These are phyloP conservation scores for Acanthamoeba lenticulata DNA, from an alignment of 208 protist genomes.

Conservation along the genomic window DNA sequence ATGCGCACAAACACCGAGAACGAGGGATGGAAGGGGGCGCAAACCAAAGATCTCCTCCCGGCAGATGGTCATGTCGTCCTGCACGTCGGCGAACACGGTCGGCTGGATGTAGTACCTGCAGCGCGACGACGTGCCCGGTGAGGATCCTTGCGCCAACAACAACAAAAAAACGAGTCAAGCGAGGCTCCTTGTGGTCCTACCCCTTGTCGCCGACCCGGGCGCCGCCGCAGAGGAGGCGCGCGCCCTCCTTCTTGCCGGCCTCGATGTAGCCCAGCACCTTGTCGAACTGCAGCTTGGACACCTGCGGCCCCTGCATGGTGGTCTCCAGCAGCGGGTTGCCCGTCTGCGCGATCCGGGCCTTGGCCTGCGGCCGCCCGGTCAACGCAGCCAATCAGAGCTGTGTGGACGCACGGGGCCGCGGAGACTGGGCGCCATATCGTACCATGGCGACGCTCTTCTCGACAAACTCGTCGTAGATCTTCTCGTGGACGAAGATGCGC, in stretches of 20 bases:
- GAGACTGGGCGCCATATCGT: neutral
- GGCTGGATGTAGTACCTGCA: constrained; percentile 49
- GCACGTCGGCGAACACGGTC: constrained; percentile 46
- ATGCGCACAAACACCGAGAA: neutral
- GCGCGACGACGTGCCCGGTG: neutral
- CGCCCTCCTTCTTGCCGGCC: constrained; percentile 52
- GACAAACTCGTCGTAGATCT: constrained; percentile 71
- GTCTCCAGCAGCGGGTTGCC: constrained; percentile 12
- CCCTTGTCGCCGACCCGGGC: neutral
- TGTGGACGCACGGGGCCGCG: neutral
- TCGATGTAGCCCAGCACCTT: constrained; percentile 65
- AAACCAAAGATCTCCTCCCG: constrained; percentile 13
- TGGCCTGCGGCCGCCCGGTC: neutral
- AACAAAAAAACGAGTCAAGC: too few species aligned
- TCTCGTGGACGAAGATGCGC: constrained; percentile 56
- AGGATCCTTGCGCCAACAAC: too few species aligned
- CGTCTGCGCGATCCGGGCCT: constrained; percentile 20
- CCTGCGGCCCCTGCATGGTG: neutral
- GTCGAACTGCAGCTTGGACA: constrained; percentile 71
- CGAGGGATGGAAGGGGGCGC: neutral
- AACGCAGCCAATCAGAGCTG: neutral
- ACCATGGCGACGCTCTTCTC: constrained; percentile 17
- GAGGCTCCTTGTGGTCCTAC: neutral
- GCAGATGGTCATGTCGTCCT: constrained; percentile 41
- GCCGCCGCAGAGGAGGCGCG: neutral